Base-by-base conservation (phyloP, 2,329 filamentous ascomycete genomes). In the Paraphaeosphaeria sporulosa region DNA sequence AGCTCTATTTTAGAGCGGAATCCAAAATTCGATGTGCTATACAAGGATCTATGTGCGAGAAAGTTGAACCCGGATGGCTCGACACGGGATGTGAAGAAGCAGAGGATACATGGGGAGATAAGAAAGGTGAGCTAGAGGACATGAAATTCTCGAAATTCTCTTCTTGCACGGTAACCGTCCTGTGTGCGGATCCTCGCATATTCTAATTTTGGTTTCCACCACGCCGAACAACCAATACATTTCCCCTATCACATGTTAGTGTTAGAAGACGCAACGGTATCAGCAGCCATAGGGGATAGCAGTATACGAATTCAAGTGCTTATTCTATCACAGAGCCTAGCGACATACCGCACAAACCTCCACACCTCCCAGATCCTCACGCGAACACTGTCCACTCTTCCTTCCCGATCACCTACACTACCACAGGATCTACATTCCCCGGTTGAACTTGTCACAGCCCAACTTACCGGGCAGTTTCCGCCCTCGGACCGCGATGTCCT, bases 61-160 rank as follows among this genome's bases (percentile, higher is more conserved):
- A 81, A 79, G 66, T 64, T 83, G 5, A 80, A 81, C 56, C 49
- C 65, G 1, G 78, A 83, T 73, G 80, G 78, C n/a, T 80, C 80
- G 2, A 79, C 81, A 1, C 74, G 70, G 38, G 71, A 80, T 44
- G 77, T 77, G 25, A 78, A 77, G 64, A 80, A 78, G 66, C 74
- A 80, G 66, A 75, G 78, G 21, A 75, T 80, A 55, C 75, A 77
- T 50, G 76, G 80, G 58, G 74, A 77, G 56, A 74, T 80, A 59
- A 65, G 73, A 7, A 69, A 74, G 64, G 80, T 82, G 71, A 61
- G 73, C 59, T 21, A 10, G 15, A 46, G 42, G n/a, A 50, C n/a
- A 6, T 27, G n/a, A 34, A n/a, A 40, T 17, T 40, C 7, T 4
- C 15, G 17, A 40, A n/a, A n/a, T 5, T 40, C 17, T n/a, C 17